A percentile compares a stretch with the other conserved stretches of the same genome.
Conservation (phyloP, 148 eudicot species). For the Chenopodium formosanum region DNA sequence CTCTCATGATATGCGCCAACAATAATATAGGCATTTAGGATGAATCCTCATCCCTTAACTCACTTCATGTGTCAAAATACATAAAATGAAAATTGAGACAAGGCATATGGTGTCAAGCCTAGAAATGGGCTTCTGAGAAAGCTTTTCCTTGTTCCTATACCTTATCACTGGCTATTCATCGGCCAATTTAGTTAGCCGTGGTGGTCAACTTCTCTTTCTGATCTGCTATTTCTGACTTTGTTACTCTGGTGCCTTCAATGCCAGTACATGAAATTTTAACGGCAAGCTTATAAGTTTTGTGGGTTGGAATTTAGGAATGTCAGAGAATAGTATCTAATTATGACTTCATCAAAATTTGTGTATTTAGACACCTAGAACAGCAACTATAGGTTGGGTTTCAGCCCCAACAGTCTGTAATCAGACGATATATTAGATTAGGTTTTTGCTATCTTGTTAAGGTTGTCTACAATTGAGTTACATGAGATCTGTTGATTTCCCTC, state of each 20-base stretch:
- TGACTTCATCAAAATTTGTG: too few species aligned
- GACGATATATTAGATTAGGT: too few species aligned
- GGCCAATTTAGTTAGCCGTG: neutral
- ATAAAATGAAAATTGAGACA: neutral
- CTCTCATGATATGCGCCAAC: neutral
- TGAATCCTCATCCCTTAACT: neutral
- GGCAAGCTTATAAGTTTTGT: neutral
- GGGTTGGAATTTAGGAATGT: neutral
- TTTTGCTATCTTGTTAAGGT: neutral
- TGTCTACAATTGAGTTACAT: neutral
- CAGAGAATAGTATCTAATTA: neutral
- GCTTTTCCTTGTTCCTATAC: neutral
- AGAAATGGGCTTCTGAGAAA: neutral
- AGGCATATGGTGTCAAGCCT: neutral
- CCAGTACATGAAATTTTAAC: neutral
- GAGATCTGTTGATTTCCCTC: neutral
- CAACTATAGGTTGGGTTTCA: too few species aligned
- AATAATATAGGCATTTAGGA: too few species aligned
- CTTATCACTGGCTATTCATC: neutral
- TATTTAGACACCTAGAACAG: too few species aligned
- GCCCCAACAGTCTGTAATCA: too few species aligned
- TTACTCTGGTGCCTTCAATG: neutral
- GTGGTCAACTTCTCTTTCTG: neutral
- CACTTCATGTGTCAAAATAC: neutral
- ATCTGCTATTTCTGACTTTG: neutral